A percentile compares a stretch with the other conserved stretches of the same genome.
These are phyloP conservation scores for Leucocoprinus leucothites DNA, from an alignment of 768 basidiomycete species.

Conservation along the genomic window DNA sequence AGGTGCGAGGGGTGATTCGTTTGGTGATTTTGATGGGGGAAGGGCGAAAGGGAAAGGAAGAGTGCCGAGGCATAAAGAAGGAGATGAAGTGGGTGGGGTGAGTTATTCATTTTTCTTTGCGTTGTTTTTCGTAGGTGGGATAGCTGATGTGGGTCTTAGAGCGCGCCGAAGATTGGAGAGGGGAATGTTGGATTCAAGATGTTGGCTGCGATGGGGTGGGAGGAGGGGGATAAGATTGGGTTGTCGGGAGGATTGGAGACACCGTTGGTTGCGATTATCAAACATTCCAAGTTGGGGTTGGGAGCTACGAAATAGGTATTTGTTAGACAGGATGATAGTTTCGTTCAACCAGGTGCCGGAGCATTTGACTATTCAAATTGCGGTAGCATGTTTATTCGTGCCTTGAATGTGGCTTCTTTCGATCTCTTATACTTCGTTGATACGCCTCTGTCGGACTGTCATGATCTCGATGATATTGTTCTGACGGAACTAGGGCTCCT, in stretches of 20 bases:
- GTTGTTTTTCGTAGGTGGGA: not conserved
- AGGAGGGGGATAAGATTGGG: constrained; percentile 79
- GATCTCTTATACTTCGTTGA: too few relatives aligned
- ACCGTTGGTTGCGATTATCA: constrained; percentile 83
- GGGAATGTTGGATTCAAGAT: constrained; percentile 86
- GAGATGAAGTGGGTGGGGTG: constrained; percentile 85
- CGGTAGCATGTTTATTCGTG: too few relatives aligned
- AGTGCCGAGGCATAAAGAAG: constrained; percentile 64
- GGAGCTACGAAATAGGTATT: constrained; percentile 50
- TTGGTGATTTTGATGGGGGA: constrained; percentile 30
- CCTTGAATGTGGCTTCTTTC: too few relatives aligned
- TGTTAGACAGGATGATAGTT: too few relatives aligned
- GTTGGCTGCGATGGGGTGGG: constrained; percentile 90
- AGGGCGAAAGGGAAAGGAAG: constrained; percentile 17
- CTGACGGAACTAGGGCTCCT: too few relatives aligned
- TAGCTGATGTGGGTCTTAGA: constrained; percentile 31
- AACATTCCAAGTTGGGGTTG: constrained; percentile 80
- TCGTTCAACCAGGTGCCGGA: too few relatives aligned
- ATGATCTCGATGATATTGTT: too few relatives aligned
- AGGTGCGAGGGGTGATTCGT: constrained; percentile 30
- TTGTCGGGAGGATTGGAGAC: constrained; percentile 60
- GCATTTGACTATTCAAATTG: too few relatives aligned
- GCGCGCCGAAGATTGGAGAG: constrained; percentile 77
- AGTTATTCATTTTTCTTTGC: constrained; percentile 17
- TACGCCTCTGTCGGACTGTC: too few relatives aligned